Conservation (phyloP, 257 asterid genomes). For the Avicennia marina region DNA sequence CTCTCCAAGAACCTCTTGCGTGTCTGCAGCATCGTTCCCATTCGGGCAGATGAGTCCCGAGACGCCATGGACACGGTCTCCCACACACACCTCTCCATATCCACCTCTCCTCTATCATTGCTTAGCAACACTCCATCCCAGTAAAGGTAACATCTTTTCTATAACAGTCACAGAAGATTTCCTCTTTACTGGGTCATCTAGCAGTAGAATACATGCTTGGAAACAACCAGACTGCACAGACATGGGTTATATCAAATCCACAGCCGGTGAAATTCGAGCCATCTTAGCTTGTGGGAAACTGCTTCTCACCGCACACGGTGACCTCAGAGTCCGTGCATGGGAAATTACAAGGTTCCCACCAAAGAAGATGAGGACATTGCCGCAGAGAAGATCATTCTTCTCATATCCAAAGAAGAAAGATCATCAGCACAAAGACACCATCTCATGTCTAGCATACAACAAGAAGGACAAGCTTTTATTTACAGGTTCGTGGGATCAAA, state of each 20-base stretch:
- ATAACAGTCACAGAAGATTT: constrained; percentile 41
- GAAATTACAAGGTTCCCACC: constrained; percentile 39
- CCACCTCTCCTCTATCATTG: constrained; percentile 61
- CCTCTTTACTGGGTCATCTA: constrained; percentile 57
- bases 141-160: constrained; percentile 48
- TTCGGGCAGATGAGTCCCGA: constrained; percentile 24
- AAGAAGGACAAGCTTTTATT: constrained; percentile 45
- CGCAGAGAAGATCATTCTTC: constrained; percentile 34
- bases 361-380: constrained; percentile 42
- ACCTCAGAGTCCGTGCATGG: constrained; percentile 57
- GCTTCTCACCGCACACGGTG: constrained; percentile 55
- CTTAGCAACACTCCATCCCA: constrained; percentile 59
- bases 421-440: constrained; percentile 36
- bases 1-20: constrained; percentile 59
- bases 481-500: constrained; percentile 66
- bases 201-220: constrained; percentile 64
- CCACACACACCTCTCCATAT: constrained; percentile 27
- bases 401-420: constrained; percentile 20
- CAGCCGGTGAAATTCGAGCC: constrained; percentile 49
- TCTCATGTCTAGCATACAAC: constrained; percentile 59
- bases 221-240: constrained; percentile 55
- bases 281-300: constrained; percentile 44
- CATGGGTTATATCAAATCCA: constrained; percentile 47
- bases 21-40: constrained; percentile 21
- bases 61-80: constrained; percentile 66